Conservation (phyloP, 2,329 filamentous ascomycete species). For the Diaporthe velutina region DNA sequence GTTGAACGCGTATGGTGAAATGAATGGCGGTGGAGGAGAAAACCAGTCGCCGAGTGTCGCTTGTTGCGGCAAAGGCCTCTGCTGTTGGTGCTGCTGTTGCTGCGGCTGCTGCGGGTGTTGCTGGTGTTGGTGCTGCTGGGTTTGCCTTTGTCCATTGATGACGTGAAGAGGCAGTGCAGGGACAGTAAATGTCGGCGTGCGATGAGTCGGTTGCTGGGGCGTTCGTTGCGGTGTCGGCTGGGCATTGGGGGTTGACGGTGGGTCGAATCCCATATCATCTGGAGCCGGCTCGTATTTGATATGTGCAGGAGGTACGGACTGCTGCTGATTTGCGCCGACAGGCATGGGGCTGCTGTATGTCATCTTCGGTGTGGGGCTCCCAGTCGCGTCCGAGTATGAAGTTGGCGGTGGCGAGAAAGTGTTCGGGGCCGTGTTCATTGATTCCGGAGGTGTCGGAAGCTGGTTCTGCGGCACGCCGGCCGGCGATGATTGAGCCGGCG, state of each 20-base stretch:
- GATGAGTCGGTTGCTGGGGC: slow-evolving; percentile 42
- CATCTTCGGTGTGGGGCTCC: slow-evolving; percentile 53
- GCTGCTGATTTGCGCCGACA: slow-evolving; percentile 33
- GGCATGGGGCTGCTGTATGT: slow-evolving; percentile 45
- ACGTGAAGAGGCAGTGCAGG: slow-evolving; percentile 53
- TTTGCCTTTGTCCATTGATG: slow-evolving; percentile 37
- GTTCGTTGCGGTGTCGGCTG: slow-evolving; percentile 42
- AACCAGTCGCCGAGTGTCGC: slow-evolving; percentile 63
- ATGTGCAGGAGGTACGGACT: slow-evolving; percentile 35
- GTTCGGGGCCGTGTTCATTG: slow-evolving; percentile 48
- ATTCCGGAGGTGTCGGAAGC: slow-evolving; percentile 60
- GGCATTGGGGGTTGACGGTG: slow-evolving; percentile 37
- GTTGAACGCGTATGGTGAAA: slow-evolving; percentile 65
- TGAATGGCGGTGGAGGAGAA: slow-evolving; percentile 64
- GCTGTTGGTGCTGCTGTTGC: slow-evolving; percentile 51
- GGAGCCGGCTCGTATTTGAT: slow-evolving; percentile 44
- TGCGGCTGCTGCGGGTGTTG: slow-evolving; percentile 35
- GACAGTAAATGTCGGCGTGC: slow-evolving; percentile 54
- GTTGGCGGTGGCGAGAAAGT: slow-evolving; percentile 54
- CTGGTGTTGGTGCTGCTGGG: slow-evolving; percentile 34
- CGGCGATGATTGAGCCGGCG: slow-evolving; percentile 40
- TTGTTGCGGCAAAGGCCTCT: slow-evolving; percentile 58
- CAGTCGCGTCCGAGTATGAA: slow-evolving; percentile 41
- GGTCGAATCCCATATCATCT: slow-evolving; percentile 39
- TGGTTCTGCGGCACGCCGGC: slow-evolving; percentile 38